A percentile compares a stretch with the other conserved stretches of the same genome.
phyloP scores from a whole-genome alignment of 108 stramenopile genomes.

The Nitzschia sp. region DNA sequence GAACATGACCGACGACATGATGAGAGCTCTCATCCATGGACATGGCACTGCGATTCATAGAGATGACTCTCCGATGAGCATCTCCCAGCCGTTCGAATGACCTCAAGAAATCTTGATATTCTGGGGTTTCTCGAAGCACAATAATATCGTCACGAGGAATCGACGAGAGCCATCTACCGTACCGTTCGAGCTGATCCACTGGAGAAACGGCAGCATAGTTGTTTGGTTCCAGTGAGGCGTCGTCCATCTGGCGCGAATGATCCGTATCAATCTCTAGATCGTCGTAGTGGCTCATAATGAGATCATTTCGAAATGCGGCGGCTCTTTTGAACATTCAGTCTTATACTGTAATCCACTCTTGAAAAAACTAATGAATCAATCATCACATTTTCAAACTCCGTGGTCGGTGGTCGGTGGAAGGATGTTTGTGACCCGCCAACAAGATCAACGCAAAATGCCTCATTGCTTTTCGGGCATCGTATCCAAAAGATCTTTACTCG shows the following conservation, averaged over 20 bases:
- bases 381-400: too few species aligned
- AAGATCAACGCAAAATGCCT: too few species aligned
- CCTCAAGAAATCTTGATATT: constrained; percentile 60
- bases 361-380: too few species aligned
- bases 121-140: constrained; percentile 53
- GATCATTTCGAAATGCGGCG: too few species aligned
- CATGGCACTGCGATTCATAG: constrained; percentile 36
- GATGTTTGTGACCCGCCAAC: too few species aligned
- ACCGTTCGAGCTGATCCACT: constrained; percentile 60
- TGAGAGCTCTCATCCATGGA: constrained; percentile 12
- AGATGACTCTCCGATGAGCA: constrained; percentile 58
- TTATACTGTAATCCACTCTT: too few species aligned
- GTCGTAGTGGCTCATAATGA: constrained; percentile 18
- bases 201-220: neutral
- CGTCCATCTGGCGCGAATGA: constrained; percentile 1
- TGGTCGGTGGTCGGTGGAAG: too few species aligned
- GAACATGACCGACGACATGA: neutral
- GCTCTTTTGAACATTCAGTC: too few species aligned
- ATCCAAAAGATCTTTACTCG: too few species aligned
- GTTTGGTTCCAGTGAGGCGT: neutral
- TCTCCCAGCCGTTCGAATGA: constrained; percentile 63
- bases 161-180: constrained; percentile 64
- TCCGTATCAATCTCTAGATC: constrained; percentile 8
- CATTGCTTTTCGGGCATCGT: too few species aligned
- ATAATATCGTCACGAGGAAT: constrained; percentile 71